These are phyloP conservation scores for Circinella minor DNA, from an alignment of 371 early-diverging fungal species.

Conservation along the genomic window DNA sequence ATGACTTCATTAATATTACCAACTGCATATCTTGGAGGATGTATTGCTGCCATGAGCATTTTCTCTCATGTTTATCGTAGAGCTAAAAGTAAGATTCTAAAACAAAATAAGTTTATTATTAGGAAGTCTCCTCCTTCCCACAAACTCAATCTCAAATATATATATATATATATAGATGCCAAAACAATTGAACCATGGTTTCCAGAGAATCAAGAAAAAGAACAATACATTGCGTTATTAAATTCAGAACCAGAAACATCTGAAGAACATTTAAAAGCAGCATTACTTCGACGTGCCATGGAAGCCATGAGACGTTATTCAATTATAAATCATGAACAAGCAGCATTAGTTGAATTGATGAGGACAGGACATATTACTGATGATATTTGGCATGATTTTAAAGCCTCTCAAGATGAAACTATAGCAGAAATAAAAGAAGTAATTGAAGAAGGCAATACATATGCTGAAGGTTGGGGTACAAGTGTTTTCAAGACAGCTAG, in stretches of 20 bases:
- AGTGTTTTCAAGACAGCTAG: conserved; percentile 85
- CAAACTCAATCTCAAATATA: not conserved
- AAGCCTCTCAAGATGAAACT: conserved; percentile 82
- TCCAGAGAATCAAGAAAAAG: conserved; percentile 65
- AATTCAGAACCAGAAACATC: conserved; percentile 64
- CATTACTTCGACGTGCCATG: conserved; percentile 87
- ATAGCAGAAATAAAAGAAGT: conserved; percentile 84
- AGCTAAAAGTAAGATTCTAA: conserved; percentile 37
- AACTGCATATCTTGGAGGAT: conserved; percentile 63
- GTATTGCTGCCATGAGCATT: conserved; percentile 66
- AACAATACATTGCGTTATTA: conserved; percentile 74
- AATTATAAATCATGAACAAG: conserved; percentile 84
- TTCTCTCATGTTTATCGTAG: conserved; percentile 62
- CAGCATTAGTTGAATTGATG: conserved; percentile 77
- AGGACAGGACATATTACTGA: conserved; percentile 89
- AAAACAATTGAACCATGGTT: conserved; percentile 74
- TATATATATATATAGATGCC: conserved; percentile 24
- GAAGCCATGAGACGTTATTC: conserved; percentile 79
- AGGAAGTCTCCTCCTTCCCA: too few species aligned
- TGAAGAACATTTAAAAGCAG: conserved; percentile 70
- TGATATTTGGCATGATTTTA: conserved; percentile 84
- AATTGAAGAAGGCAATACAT: conserved; percentile 79
- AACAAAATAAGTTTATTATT: too few species aligned
- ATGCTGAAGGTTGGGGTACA: conserved; percentile 86
- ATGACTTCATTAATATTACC: conserved; percentile 59